Evolutionary conservation across 2,329 filamentous ascomycete genomes (phyloP).

Genomic region (Diaporthe eres): DNA sequence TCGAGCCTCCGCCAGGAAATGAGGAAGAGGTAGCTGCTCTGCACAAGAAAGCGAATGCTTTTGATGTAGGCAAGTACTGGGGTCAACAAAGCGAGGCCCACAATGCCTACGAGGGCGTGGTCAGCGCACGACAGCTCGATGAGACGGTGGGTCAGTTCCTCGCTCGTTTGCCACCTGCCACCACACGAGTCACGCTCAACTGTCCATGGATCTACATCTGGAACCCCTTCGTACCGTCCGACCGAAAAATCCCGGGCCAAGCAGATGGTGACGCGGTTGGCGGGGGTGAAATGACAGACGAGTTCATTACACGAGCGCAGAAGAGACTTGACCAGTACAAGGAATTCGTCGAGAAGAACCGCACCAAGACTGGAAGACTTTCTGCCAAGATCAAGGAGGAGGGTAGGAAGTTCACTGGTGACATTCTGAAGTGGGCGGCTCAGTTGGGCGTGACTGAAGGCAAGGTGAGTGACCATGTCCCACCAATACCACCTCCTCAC

Average conservation of each 20-base stretch:
- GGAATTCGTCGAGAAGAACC: background rate
- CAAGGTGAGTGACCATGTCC: background rate
- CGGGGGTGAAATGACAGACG: background rate
- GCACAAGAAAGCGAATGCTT: background rate
- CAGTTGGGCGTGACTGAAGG: conserved; percentile 3
- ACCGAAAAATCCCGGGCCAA: background rate
- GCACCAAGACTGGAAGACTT: background rate
- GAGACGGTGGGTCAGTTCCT: conserved; percentile 20
- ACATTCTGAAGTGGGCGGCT: background rate
- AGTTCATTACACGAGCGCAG: background rate
- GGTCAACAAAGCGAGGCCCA: background rate
- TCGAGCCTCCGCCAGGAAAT: background rate
- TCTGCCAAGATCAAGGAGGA: background rate
- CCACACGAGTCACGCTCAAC: background rate
- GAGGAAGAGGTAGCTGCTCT: background rate
- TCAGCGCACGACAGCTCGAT: background rate
- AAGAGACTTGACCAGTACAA: background rate
- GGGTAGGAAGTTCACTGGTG: background rate
- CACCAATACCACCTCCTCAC: background rate
- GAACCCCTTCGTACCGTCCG: conserved; percentile 2
- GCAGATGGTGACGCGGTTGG: background rate
- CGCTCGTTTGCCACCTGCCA: background rate
- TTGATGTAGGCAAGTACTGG: background rate
- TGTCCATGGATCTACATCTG: conserved; percentile 24
- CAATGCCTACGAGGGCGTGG: background rate